A percentile compares a stretch with the other conserved stretches of the same genome.
These are phyloP conservation scores for Diaporthe sp. DNA, from an alignment of 2,329 filamentous ascomycete species.

Conservation along the genomic window DNA sequence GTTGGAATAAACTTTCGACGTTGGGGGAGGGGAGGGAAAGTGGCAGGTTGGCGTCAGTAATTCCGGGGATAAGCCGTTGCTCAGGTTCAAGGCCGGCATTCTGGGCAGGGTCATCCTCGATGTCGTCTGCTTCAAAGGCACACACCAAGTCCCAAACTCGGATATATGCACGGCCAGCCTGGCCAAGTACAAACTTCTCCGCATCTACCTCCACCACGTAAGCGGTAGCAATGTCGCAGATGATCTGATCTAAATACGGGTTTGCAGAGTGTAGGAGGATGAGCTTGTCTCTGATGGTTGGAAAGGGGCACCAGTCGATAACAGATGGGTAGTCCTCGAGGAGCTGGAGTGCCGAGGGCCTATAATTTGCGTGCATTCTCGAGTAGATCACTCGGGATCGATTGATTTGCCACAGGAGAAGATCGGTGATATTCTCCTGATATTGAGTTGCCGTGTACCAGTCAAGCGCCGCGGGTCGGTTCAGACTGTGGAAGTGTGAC, in stretches of 20 bases:
- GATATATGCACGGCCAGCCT: neutral
- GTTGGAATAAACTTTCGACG: neutral
- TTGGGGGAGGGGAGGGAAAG: neutral
- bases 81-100: neutral
- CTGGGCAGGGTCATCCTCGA: neutral
- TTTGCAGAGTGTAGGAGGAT: neutral
- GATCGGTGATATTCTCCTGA: neutral
- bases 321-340: neutral
- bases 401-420: neutral
- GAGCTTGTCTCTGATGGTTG: neutral
- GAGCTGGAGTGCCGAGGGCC: neutral
- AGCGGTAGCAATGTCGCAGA: neutral
- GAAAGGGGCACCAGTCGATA: neutral
- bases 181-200: neutral
- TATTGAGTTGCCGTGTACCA: neutral
- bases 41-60: neutral
- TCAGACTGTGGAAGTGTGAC: neutral
- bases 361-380: neutral
- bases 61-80: neutral
- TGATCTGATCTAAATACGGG: neutral
- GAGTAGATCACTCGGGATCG: neutral
- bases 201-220: neutral
- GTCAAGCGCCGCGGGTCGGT: neutral
- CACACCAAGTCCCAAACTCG: neutral
- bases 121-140: neutral